Evolutionary conservation across 345 rosid species (phyloP).

Genomic region (Citrus medica): DNA sequence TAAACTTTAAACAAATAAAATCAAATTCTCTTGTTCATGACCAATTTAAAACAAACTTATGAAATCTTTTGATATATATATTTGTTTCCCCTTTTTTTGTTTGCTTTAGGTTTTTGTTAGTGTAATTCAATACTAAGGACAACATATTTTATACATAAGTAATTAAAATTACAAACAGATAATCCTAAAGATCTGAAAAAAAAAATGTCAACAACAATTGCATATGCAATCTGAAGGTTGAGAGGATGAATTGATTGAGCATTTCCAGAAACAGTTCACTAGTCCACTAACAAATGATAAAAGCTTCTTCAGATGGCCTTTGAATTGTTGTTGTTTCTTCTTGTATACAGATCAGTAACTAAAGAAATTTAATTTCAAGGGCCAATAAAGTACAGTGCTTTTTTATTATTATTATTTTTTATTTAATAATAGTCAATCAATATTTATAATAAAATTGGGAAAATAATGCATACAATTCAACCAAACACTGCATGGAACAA

Average conservation of each 20-base stretch:
- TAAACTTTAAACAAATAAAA: neutral
- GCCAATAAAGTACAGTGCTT: neutral
- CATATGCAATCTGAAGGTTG: neutral
- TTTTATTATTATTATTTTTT: neutral
- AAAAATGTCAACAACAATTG: neutral
- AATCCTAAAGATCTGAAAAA: too few relatives aligned
- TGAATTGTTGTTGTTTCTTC: neutral
- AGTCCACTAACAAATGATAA: neutral
- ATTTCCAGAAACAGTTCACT: neutral
- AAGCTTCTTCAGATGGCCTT: neutral
- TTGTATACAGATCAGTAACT: neutral
- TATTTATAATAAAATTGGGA: neutral
- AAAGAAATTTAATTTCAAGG: neutral
- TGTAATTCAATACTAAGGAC: neutral
- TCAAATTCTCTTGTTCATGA: too few relatives aligned
- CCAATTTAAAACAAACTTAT: too few relatives aligned
- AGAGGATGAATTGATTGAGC: neutral
- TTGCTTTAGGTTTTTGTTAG: neutral
- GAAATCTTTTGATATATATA: neutral
- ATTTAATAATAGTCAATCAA: neutral
- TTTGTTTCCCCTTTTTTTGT: neutral
- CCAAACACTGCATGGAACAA: neutral
- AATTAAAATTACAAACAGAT: too few relatives aligned
- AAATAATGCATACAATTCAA: neutral
- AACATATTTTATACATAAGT: too few relatives aligned